Evolutionary conservation across 228 moss, liverwort and hornwort species (phyloP), one percentile per base, ranked within the genome.

Genomic region (Sphagnum fallax): DNA sequence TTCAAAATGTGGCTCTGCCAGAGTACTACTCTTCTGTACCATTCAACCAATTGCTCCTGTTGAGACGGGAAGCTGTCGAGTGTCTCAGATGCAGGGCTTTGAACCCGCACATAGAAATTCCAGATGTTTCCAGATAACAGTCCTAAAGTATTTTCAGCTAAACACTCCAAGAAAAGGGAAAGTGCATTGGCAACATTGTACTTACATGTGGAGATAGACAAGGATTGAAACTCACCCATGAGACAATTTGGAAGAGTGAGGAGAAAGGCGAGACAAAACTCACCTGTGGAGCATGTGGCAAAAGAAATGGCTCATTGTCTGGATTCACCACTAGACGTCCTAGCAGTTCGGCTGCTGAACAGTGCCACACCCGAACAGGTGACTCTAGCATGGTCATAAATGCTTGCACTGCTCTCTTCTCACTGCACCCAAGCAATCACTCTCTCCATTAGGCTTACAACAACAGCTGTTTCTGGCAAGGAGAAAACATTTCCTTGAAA

Each of bases 291-390:
- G 75, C 82, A 57, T 74, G 91, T 10, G 97, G 83, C 60, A 93
- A 76, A 64, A 97, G 85, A 60, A 87, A 88, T 62, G 90, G 85
- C 70, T 97, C 97, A 52, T 97, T 97, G 78, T 97, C 97, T 48
- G 97, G 97, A 70, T 97, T 97, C 11, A 97, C 97, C 57, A 93
- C 93, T 13, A 97, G 87, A 53, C 97, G 77, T 18, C 93, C 97
- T 16, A 97, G 88, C 15, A 97, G 77, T 71, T 93, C 97, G 10
- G 93, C 90, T 60, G 93, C 97, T 73, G 81, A 80, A 74, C 93
- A 90, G 67, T 91, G 93, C 97, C 97, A 97, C 70, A 88, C 79
- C 67, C 85, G 77, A 10, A 93, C 80, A 65, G 84, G 88, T 14
- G 91, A 93, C 74, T 75, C 73, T 67, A 97, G 76, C 91, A 97